Conservation (phyloP, 2,329 filamentous ascomycete genomes). For the Ophiocordyceps camponoti-floridani region DNA sequence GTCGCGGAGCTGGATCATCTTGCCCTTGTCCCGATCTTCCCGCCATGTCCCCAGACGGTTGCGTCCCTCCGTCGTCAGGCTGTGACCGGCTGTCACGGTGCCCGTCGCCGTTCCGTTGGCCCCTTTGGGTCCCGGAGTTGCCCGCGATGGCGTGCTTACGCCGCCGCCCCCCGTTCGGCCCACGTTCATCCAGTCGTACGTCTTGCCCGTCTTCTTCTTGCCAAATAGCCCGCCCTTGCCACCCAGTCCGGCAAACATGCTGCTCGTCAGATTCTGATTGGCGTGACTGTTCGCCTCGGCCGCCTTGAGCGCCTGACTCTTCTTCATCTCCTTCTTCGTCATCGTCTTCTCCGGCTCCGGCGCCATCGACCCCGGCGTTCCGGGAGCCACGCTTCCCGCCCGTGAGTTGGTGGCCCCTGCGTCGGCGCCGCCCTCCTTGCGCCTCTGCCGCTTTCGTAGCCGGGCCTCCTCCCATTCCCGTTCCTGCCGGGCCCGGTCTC, state of each 20-base stretch:
- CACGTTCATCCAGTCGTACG: constrained; percentile 58
- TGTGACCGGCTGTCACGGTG: constrained; percentile 13
- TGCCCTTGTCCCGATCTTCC: constrained; percentile 61
- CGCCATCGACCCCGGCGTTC: constrained; percentile 43
- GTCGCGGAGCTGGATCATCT: constrained; percentile 70
- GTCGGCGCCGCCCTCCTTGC: constrained; percentile 37
- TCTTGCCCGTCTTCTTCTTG: constrained; percentile 45
- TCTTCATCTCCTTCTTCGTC: constrained; percentile 74
- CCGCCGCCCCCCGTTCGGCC: constrained; percentile 28
- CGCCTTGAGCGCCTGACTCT: constrained; percentile 56
- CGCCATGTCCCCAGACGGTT: constrained; percentile 57
- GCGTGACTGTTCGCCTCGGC: constrained; percentile 65
- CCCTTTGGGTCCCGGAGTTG: constrained; percentile 14
- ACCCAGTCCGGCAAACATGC: constrained; percentile 50
- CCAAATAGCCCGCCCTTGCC: constrained; percentile 37
- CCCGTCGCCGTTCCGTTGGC: constrained; percentile 13
- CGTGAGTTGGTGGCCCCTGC: constrained; percentile 29
- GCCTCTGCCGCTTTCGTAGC: constrained; percentile 46
- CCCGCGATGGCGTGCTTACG: constrained; percentile 29
- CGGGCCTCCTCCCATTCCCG: constrained; percentile 56
- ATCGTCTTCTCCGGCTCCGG: constrained; percentile 50
- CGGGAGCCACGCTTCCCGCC: constrained; percentile 37
- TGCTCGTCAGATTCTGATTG: constrained; percentile 69
- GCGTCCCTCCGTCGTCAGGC: constrained; percentile 37
- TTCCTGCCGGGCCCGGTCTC: constrained; percentile 46